A percentile compares a stretch with the other conserved stretches of the same genome.
phyloP scores from a whole-genome alignment of 108 stramenopile genomes.

The Cyclotella baltica region DNA sequence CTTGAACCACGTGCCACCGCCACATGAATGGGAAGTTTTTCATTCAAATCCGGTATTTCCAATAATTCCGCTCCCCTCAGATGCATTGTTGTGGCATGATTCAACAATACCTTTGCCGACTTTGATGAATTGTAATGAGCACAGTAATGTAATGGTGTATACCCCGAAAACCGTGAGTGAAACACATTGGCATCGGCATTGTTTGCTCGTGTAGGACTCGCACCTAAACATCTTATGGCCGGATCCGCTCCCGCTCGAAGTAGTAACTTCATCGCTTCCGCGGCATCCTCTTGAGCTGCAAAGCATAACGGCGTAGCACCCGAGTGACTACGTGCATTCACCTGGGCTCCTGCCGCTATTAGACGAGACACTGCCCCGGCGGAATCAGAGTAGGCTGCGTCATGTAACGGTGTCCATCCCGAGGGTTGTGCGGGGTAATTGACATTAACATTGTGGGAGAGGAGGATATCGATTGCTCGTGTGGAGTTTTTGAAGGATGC shows the following conservation, averaged over 20 bases:
- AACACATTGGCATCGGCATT: conserved; percentile 49
- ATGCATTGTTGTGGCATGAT: conserved; percentile 17
- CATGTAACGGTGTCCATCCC: conserved; percentile 91
- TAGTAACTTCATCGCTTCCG: conserved; percentile 62
- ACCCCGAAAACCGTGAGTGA: conserved; percentile 83
- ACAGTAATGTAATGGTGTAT: conserved; percentile 88
- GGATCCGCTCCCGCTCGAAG: conserved; percentile 80
- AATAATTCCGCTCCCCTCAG: conserved; percentile 55
- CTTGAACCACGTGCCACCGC: conserved; percentile 86
- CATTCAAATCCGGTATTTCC: conserved; percentile 85
- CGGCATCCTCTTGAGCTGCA: conserved; percentile 86
- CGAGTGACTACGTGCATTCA: conserved; percentile 78
- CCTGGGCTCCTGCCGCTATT: conserved; percentile 73
- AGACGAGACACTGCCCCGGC: conserved; percentile 70
- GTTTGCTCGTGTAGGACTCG: conserved; percentile 55
- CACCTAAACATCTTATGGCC: conserved; percentile 71
- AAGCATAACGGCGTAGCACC: conserved; percentile 91
- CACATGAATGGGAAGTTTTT: conserved; percentile 85
- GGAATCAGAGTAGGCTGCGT: conserved; percentile 88
- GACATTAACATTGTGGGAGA: conserved; percentile 70
- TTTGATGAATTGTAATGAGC: conserved; percentile 88
- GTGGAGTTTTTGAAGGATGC: conserved; percentile 87
- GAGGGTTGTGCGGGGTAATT: conserved; percentile 83
- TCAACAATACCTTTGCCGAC: conserved; percentile 70
- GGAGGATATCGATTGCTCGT: conserved; percentile 69